Base-by-base conservation (phyloP, 1,284 basidiomycete species). In the Sanghuangporus weigelae region DNA sequence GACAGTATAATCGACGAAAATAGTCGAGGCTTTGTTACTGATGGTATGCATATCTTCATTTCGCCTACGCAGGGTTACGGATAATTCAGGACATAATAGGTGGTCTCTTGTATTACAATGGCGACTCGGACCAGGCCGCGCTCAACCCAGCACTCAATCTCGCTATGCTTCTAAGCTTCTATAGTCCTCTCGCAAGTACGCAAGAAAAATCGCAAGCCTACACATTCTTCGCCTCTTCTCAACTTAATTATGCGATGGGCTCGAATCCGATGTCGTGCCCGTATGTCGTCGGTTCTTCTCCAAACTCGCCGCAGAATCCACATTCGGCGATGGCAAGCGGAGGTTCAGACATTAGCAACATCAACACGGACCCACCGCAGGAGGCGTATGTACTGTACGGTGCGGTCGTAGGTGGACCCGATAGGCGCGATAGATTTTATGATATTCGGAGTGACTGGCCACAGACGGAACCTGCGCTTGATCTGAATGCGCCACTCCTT, bases 261-360 rank as follows among this genome's bases (percentile, higher is more conserved):
- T 84, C 89, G 59, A 96, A 96, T 72, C 87, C 92, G 0, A 95
- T 94, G 91, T 86, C 84, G 64, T 87, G 81, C 4, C 89, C 92
- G 0, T 94, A 92, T 71, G 74, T 93, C 60, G 93, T 96, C 26
- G 94, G 95, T 40, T 78, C 82, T 60, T 93, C 96, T 73, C 92
- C 93, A 3, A 96, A 96, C 75, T 91, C 93, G 21, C 93, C 95
- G 0, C 75, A 82, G 56, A 96, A 96, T 73, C 94, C 95, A 0
- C 93, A 96, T 72, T 93, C 90, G 7, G 94, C 92, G 1, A 80
- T 90, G 74, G 90, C 95, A 0, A 90, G 89, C 60, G 95, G 95
- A 46, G 94, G 92, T 0, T 16, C 7, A 5, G 79, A 59, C 39
- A 81, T 92, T 63, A 75, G 70, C 46, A 74, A 82, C 55, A 89